phyloP scores from a whole-genome alignment of 106 monocot genomes.

The Acanthochlamys bracteata region DNA sequence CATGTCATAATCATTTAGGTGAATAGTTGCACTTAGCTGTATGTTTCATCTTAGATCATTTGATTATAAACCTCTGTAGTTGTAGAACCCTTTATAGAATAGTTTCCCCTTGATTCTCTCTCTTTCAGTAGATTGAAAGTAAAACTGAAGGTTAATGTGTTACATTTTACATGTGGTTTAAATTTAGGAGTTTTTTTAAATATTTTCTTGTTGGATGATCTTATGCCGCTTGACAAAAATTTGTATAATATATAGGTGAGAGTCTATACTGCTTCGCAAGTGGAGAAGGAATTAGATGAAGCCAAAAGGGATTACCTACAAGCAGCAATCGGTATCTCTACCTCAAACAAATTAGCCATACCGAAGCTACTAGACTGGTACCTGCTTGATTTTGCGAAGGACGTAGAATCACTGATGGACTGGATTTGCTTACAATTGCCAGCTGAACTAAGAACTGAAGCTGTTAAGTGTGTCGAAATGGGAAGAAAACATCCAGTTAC shows the following conservation, averaged over 20 bases:
- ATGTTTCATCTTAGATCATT: too few species aligned
- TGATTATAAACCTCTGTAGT: too few species aligned
- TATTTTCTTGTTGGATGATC: too few species aligned
- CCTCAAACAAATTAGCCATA: slow-evolving; percentile 45
- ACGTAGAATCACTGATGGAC: slow-evolving; percentile 72
- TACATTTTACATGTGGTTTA: too few species aligned
- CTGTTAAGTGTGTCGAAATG: slow-evolving; percentile 6
- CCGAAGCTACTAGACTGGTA: slow-evolving; percentile 95
- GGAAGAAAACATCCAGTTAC: slow-evolving; percentile 16
- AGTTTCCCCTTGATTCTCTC: too few species aligned
- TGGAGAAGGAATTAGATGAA: slow-evolving; percentile 68
- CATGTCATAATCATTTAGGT: too few species aligned
- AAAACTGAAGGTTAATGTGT: too few species aligned
- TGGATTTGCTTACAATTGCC: slow-evolving; percentile 65
- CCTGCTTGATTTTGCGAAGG: slow-evolving; percentile 87
- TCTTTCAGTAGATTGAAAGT: too few species aligned
- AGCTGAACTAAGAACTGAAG: slow-evolving; percentile 4
- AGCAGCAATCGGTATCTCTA: slow-evolving; percentile 68
- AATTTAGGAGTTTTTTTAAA: too few species aligned
- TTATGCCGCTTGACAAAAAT: too few species aligned
- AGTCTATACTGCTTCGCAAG: slow-evolving; percentile 72
- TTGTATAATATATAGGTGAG: slow-evolving; percentile 46
- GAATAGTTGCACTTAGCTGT: too few species aligned
- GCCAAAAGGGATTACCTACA: slow-evolving; percentile 90
- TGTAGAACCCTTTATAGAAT: too few species aligned